phyloP scores from a whole-genome alignment of 768 basidiomycete genomes.

The Lepiota brunneoincarnata region DNA sequence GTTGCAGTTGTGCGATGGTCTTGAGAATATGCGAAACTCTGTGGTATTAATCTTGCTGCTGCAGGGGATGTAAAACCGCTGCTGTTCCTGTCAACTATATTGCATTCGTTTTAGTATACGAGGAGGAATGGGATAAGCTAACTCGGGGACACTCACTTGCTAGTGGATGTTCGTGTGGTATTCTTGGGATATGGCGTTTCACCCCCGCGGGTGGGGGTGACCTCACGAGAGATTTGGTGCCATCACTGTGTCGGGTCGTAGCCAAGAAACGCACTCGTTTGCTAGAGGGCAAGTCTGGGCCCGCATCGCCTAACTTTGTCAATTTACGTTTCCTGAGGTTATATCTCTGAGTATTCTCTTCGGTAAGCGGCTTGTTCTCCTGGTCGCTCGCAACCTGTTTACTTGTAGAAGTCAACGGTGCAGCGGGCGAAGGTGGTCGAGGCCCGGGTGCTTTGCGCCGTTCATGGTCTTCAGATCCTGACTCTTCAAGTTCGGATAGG shows the following conservation, averaged over 20 bases:
- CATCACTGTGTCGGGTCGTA: neutral
- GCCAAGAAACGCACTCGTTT: conserved; percentile 3
- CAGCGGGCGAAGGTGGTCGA: neutral
- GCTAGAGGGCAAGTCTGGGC: neutral
- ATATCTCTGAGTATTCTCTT: neutral
- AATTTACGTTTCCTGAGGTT: conserved; percentile 4
- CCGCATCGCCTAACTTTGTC: neutral
- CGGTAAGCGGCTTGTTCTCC: neutral
- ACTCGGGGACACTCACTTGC: neutral
- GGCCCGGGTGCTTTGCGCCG: neutral
- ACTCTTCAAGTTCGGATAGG: neutral
- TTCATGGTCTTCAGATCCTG: neutral
- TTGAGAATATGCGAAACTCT: no score
- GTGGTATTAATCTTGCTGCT: no score
- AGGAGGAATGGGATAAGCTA: neutral
- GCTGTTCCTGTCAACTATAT: no score
- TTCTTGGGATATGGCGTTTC: conserved; percentile 4
- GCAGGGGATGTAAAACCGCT: no score
- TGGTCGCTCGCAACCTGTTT: neutral
- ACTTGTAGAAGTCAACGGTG: neutral
- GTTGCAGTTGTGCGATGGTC: neutral
- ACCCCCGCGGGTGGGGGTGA: conserved; percentile 1
- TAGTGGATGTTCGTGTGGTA: neutral
- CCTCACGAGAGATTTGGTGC: neutral
- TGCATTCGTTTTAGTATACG: neutral